phyloP scores from a whole-genome alignment of 2,329 filamentous ascomycete genomes.

The Verticillium nonalfalfae region DNA sequence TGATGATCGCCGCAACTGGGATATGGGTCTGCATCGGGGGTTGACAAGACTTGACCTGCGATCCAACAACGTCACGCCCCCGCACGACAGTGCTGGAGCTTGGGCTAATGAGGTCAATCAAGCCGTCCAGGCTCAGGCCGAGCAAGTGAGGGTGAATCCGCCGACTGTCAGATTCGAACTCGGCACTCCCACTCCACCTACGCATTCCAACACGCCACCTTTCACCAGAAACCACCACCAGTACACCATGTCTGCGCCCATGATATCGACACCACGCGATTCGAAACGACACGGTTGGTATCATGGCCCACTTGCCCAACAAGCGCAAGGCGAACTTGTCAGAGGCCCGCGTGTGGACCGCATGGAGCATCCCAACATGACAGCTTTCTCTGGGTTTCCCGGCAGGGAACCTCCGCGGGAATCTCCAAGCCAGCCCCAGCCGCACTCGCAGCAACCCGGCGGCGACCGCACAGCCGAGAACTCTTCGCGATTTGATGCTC shows the following conservation, averaged over 20 bases:
- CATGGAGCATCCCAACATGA: conserved; percentile 52
- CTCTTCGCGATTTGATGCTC: conserved; percentile 35
- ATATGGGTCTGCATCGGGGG: conserved; percentile 59
- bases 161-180: conserved; percentile 50
- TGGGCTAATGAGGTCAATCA: conserved; percentile 53
- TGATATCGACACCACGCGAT: conserved; percentile 49
- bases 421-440: conserved; percentile 12
- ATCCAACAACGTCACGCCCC: conserved; percentile 36
- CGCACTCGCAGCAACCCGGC: conserved; percentile 4
- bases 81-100: conserved; percentile 42
- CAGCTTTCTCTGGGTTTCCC: conserved; percentile 44
- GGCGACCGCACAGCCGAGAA: conserved; percentile 20
- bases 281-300: conserved; percentile 69
- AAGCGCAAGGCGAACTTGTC: neutral
- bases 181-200: conserved; percentile 32
- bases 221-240: conserved; percentile 37
- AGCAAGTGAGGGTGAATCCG: conserved; percentile 38
- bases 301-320: conserved; percentile 40
- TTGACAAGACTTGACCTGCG: conserved; percentile 62
- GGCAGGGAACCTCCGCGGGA: conserved; percentile 19
- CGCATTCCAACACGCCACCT: conserved; percentile 2
- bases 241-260: conserved; percentile 54
- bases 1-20: conserved; percentile 52
- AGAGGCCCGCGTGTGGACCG: conserved; percentile 43
- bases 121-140: conserved; percentile 48